These are phyloP conservation scores for Colletotrichum viniferum DNA, from an alignment of 2,329 filamentous ascomycete genomes.

Conservation along the genomic window DNA sequence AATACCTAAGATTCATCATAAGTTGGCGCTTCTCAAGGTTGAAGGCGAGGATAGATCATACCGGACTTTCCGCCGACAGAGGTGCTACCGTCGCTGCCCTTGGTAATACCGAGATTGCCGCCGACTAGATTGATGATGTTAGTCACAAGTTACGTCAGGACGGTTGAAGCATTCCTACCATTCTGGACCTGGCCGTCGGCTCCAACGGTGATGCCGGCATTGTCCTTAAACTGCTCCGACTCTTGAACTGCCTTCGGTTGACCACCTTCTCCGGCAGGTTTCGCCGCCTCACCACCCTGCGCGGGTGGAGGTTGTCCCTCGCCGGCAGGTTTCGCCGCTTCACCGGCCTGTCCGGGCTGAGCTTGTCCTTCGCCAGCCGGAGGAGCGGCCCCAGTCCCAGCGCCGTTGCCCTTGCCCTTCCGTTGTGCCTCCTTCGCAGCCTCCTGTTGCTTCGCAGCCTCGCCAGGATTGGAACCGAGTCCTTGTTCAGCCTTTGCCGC, in stretches of 20 bases:
- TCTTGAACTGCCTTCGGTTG: conserved; percentile 11
- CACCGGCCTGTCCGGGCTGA: not conserved
- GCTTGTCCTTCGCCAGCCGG: not conserved
- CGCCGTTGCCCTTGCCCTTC: not conserved
- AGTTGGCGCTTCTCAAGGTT: not conserved
- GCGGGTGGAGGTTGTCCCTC: not conserved
- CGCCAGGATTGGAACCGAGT: not conserved
- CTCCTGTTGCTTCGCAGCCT: not conserved
- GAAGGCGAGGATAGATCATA: not conserved
- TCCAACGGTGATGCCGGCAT: conserved; percentile 6
- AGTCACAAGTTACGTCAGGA: fast-evolving
- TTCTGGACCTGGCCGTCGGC: conserved; percentile 4
- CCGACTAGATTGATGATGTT: not conserved
- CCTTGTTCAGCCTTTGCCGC: conserved; percentile 4
- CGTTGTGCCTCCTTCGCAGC: conserved; percentile 4
- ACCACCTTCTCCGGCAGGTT: not conserved
- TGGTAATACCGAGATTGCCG: conserved; percentile 16
- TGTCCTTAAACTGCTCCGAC: conserved; percentile 16
- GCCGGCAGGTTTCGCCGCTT: not conserved
- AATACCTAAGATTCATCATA: not conserved
- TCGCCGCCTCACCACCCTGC: not conserved
- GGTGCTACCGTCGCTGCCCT: conserved; percentile 15
- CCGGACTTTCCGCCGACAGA: conserved; percentile 16
- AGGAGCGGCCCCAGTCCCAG: not conserved
- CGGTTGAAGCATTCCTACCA: not conserved